Base-by-base conservation (phyloP, 108 stramenopile species). In the Discostella stelligeroides region DNA sequence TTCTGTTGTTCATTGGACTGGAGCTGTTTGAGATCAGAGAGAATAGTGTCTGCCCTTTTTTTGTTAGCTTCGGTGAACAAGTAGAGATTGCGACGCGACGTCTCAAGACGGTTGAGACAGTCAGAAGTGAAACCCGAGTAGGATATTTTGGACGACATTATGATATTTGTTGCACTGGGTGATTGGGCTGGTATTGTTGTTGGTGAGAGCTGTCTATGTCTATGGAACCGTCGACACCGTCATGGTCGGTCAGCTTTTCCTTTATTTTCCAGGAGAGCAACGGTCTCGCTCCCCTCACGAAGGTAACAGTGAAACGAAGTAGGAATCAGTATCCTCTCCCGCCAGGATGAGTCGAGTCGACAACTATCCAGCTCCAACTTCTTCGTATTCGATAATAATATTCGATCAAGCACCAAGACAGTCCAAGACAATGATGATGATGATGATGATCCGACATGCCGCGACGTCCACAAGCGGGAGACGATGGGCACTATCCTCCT, bases 71-170 rank as follows among this genome's bases (percentile, higher is more conserved):
- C 65, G 37, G 51, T 27, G 39, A 54, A 66, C 39, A 51, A 30
- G 30, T 66, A 38, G 40, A 66, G 65, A 14, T 37, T 46, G 18
- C 65, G 51, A 37, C 51, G 65, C 25, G 65, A 66, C 23, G 37
- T 40, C 39, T 51, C 65, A 38, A 66, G 39, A 13, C 65, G 65
- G 65, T 37, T 30, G 65, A 66, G 30, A 54, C 50, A 66, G 51
- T 25, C 17, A 25, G 65, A 66, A 15, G 65, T 66, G 65, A 66
- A 66, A 40, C 51, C 55, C 12, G 43, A n/a, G 9, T n/a, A n/a
- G 9, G 2, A 9, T 11, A 45, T 45, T 11, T 4, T 45, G 34
- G 34, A 34, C 5, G 34, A 34, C 34, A 34, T 34, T 34, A 6
- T 34, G 34, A n/a, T n/a, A n/a, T n/a, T n/a, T n/a, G n/a, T n/a